Base-by-base conservation (phyloP, 1,284 basidiomycete species). In the Apiotrichum laibachii region DNA sequence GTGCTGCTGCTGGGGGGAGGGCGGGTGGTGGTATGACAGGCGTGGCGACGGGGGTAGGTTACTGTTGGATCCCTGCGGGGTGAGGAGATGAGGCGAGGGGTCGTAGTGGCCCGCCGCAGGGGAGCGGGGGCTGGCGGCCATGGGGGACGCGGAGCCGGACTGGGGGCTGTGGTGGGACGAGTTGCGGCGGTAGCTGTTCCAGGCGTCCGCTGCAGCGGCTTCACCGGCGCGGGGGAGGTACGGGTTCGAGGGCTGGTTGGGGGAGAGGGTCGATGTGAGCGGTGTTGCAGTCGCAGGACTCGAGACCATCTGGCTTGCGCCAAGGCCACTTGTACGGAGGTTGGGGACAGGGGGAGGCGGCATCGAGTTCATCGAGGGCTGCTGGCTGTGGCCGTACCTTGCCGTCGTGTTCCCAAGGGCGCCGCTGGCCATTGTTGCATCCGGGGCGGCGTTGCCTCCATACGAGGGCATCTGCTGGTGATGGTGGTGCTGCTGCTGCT, bases 61-160 rank as follows among this genome's bases (percentile, higher is more conserved):
- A 40, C 21, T 51, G 10, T 40, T n/a, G 2, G 52, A 39, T 4
- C 57, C 60, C 33, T 62, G 61, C 8, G 59, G 58, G 12, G 61
- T 62, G 46, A 61, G 58, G 40, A 60, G 60, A 40, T 59, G 56
- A 1, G 68, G 67, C 10, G 68, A 67, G 0, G 57, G 50, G 19
- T 68, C 69, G 59, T 73, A 70, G 12, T 67, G 68, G 48, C 68
- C 69, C 12, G 49, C 11, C 6, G 66, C 43, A 7, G 73, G 70
- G 13, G 73, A 73, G 45, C 67, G 64, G 0, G 71, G 68, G 39
- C 65, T 72, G 18, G 59, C 60, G 3, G 56, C 57, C 5, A 65
- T 42, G 13, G 74, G 74, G 2, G 71, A 73, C 4, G 67, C 59
- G 31, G 64, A 70, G 13, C 68, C 71, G 5, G 72, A 71, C n/a